phyloP scores from a whole-genome alignment of 2,329 filamentous ascomycete genomes.

The Aspergillus alliaceus region DNA sequence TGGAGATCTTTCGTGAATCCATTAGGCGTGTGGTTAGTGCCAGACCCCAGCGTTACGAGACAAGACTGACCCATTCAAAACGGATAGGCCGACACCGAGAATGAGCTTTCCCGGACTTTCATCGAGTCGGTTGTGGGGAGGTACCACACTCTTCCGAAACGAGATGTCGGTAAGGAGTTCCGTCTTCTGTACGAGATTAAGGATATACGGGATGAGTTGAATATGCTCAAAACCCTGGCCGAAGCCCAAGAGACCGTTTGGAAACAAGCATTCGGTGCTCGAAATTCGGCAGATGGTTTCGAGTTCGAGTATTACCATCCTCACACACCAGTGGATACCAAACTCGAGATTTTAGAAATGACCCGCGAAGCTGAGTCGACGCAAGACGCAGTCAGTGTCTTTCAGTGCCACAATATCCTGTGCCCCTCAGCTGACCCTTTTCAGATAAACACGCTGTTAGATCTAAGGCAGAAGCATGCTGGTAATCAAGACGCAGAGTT shows the following conservation, averaged over 20 bases:
- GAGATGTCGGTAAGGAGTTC: background rate
- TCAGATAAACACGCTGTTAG: constrained; percentile 2
- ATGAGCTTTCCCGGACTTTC: background rate
- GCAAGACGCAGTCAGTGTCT: background rate
- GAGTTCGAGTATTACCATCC: background rate
- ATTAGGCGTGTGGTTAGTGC: background rate
- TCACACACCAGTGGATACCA: constrained; percentile 3
- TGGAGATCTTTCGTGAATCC: background rate
- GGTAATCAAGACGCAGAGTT: constrained; percentile 16
- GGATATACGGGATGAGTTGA: constrained; percentile 24
- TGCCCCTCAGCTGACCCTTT: too few species aligned
- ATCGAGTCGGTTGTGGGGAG: background rate
- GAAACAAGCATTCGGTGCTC: constrained; percentile 3
- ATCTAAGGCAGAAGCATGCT: constrained; percentile 18
- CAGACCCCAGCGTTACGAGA: background rate
- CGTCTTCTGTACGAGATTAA: constrained; percentile 21
- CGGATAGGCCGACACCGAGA: background rate
- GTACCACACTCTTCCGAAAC: background rate
- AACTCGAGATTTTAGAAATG: background rate
- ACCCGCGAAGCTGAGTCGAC: background rate
- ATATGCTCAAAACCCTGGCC: constrained; percentile 19
- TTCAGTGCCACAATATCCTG: background rate
- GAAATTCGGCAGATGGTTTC: background rate
- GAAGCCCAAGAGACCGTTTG: constrained; percentile 14
- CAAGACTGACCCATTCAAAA: background rate